Percentiles rank a stretch among this genome's conserved stretches.
phyloP scores from a whole-genome alignment of 2,329 filamentous ascomycete genomes.

The Leptographium lundbergii region DNA sequence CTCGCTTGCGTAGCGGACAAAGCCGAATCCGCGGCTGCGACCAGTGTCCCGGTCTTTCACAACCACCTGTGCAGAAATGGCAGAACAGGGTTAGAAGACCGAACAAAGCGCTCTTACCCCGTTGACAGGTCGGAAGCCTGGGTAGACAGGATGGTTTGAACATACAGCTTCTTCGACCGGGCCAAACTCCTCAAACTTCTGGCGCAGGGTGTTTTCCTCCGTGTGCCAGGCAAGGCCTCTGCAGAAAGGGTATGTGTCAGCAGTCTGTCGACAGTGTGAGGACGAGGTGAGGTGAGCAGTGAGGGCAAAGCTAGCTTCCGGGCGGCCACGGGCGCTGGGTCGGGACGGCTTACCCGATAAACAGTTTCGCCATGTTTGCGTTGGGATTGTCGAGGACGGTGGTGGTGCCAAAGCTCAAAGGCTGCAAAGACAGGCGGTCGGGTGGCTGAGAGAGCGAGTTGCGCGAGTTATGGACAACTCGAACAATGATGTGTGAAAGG shows the following conservation, averaged over 20 bases:
- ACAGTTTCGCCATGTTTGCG: conserved; percentile 75
- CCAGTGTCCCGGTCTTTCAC: conserved; percentile 96
- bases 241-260: conserved; percentile 9
- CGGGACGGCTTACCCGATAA: conserved; percentile 62
- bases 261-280: background rate
- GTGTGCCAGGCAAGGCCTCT: conserved; percentile 99
- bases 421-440: background rate
- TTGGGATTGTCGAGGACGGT: background rate
- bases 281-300: background rate
- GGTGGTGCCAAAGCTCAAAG: background rate
- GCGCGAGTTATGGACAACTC: background rate
- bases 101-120: conserved; percentile 3
- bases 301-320: background rate
- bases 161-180: conserved; percentile 88
- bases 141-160: conserved; percentile 17
- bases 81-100: conserved; percentile 4
- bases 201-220: conserved; percentile 71
- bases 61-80: conserved; percentile 56
- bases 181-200: conserved; percentile 89
- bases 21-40: conserved; percentile 93
- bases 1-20: conserved; percentile 77
- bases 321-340: no score
- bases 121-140: background rate
- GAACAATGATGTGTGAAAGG: background rate
- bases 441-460: background rate